Percentiles rank a stretch among this genome's conserved stretches.
Conservation (phyloP, 495 filamentous ascomycete genomes). For the Letharia columbiana region DNA sequence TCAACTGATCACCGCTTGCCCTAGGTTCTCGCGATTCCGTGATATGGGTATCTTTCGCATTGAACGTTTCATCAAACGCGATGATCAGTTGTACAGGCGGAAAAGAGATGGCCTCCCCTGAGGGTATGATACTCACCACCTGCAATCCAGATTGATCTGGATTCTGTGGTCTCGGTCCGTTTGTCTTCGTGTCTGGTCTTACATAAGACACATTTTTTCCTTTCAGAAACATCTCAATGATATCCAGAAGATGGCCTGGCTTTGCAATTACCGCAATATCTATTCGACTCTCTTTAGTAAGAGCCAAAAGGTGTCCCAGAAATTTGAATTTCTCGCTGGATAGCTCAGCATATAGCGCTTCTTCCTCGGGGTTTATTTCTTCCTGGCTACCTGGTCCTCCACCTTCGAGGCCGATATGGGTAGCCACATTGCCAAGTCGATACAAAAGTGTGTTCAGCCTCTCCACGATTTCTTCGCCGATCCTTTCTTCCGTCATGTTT, state of each 20-base stretch:
- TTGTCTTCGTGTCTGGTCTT: constrained; percentile 35
- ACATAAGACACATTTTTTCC: constrained; percentile 41
- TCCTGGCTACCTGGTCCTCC: constrained; percentile 34
- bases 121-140: constrained; percentile 40
- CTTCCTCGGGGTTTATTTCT: constrained; percentile 33
- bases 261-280: constrained; percentile 43
- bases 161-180: constrained; percentile 27
- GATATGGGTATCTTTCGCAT: constrained; percentile 34
- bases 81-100: constrained; percentile 43
- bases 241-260: constrained; percentile 36
- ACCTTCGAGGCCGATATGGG: constrained; percentile 47
- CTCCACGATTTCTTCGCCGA: constrained; percentile 21
- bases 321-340: constrained; percentile 52
- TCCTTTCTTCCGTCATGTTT: constrained; percentile 19
- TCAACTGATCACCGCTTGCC: constrained; percentile 33
- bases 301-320: constrained; percentile 43
- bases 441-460: constrained; percentile 35
- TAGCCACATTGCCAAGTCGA: constrained; percentile 40
- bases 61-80: constrained; percentile 44
- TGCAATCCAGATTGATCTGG: constrained; percentile 33
- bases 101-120: constrained; percentile 33
- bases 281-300: constrained; percentile 32
- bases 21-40: constrained; percentile 38
- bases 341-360: constrained; percentile 47
- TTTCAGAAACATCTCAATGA: constrained; percentile 45